Evolutionary conservation across 805 yeast genomes (phyloP).

Genomic region (Blastobotrys americana): DNA sequence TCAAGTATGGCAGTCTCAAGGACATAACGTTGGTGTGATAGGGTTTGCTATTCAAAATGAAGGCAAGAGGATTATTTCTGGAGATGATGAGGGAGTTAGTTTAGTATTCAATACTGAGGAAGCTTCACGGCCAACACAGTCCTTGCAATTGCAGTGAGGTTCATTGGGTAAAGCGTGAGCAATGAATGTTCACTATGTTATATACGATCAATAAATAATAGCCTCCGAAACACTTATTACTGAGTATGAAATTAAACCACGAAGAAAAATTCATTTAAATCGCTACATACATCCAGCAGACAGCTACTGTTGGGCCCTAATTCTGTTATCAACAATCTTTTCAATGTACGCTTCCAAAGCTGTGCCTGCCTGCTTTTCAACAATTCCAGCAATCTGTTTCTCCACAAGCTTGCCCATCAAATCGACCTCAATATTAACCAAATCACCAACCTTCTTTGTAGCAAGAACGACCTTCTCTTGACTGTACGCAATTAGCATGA

Average conservation of each 20-base stretch:
- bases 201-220: too few relatives aligned
- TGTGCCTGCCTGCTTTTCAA: conserved; percentile 43
- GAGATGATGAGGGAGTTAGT: conserved; percentile 96
- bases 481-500: conserved; percentile 88
- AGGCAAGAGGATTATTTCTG: conserved; percentile 72
- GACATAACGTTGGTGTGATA: conserved; percentile 90
- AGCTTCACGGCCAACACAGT: neutral
- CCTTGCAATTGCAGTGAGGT: neutral
- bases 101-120: conserved; percentile 46
- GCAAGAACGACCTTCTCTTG: conserved; percentile 76
- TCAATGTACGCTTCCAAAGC: conserved; percentile 45
- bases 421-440: conserved; percentile 90
- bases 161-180: too few relatives aligned
- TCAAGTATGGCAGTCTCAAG: conserved; percentile 69
- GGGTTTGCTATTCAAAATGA: conserved; percentile 67
- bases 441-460: conserved; percentile 49
- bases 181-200: too few relatives aligned
- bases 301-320: conserved; percentile 18
- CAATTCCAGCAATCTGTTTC: conserved; percentile 64
- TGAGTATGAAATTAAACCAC: neutral
- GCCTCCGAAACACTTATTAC: too few relatives aligned
- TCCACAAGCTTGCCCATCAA: conserved; percentile 87
- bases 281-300: neutral
- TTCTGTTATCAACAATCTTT: conserved; percentile 40
- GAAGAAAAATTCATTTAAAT: neutral